Conservation (phyloP, 257 asterid species). For the Scutellaria minor region DNA sequence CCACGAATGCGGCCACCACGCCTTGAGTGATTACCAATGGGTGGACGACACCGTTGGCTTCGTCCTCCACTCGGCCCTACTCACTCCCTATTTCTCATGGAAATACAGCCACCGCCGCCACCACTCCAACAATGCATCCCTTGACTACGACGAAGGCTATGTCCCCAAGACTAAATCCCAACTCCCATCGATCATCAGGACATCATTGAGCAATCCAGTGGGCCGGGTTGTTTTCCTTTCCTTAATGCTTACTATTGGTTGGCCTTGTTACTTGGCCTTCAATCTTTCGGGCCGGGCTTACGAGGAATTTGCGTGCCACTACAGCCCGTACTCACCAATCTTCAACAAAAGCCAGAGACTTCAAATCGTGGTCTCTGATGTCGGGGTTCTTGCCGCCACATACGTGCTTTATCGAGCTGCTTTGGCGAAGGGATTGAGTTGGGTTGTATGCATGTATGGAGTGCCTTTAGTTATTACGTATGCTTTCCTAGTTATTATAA, state of each 20-base stretch:
- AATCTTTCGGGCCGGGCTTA: constrained; percentile 73
- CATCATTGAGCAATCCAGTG: constrained; percentile 61
- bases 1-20: constrained; percentile 38
- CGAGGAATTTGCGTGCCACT: constrained; percentile 79
- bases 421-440: constrained; percentile 61
- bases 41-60: constrained; percentile 42
- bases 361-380: constrained; percentile 67
- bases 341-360: constrained; percentile 69
- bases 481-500: constrained; percentile 77
- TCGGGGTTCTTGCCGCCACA: constrained; percentile 51
- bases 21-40: constrained; percentile 39
- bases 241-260: constrained; percentile 65
- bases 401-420: constrained; percentile 55
- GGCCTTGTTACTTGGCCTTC: constrained; percentile 85
- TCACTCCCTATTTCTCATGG: constrained; percentile 55
- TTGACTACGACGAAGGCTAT: constrained; percentile 79
- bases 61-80: constrained; percentile 48
- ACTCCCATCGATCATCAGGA: constrained; percentile 45
- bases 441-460: constrained; percentile 65
- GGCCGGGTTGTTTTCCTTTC: constrained; percentile 58
- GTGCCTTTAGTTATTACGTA: constrained; percentile 68
- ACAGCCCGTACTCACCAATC: constrained; percentile 68
- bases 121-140: constrained; percentile 74
- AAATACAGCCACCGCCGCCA: constrained; percentile 62
- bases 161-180: constrained; percentile 64